Evolutionary conservation across 2,329 filamentous ascomycete species (phyloP), one percentile per base, ranked within the genome.

Genomic region (Trichocomaceae sp.): DNA sequence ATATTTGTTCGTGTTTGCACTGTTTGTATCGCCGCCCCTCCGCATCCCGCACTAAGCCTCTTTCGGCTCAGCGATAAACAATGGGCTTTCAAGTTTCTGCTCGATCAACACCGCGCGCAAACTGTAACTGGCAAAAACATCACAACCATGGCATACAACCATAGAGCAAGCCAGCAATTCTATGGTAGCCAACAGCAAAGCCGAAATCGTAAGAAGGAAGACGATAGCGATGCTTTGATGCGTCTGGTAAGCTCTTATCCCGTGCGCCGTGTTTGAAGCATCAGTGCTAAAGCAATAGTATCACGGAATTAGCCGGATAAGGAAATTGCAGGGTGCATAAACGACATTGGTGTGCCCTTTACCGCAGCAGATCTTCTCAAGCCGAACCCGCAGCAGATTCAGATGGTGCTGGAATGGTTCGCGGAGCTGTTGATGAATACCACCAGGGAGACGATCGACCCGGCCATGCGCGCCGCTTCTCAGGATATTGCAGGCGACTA

Each of bases 391-490:
- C 83, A 92, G 58, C 90, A 96, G 66, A 91, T 97, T 52, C 93
- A 99, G 73, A 90, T 93, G 78, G 90, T 99, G 51, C 95, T 97
- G 68, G 93, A 99, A 79, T 95, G 90, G 87, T 93, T 99, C 63
- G 91, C 90, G 57, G 91, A 96, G 68, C 79, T 96, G 17, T 82
- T 97, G 26, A 89, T 96, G 77, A 96, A 96, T 74, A 86, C 88
- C 53, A 96, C 91, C 35, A 87, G 90, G 63, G 90, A 96, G 62
- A 90, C 90, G 5, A 87, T 99, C 58, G 90, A 96, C 68, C 93
- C 93, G 9, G 90, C 91, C 7, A 96, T 99, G 90, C 86, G 86
- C 66, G 90, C 91, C 13, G 92, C 92, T 0, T 87, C 89, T 17
- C 88, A 96, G 62, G 88, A 96, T 63, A 75, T 96, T 52, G 92